Conservation (phyloP, 805 yeast genomes). For the Citeromyces matritensis region DNA sequence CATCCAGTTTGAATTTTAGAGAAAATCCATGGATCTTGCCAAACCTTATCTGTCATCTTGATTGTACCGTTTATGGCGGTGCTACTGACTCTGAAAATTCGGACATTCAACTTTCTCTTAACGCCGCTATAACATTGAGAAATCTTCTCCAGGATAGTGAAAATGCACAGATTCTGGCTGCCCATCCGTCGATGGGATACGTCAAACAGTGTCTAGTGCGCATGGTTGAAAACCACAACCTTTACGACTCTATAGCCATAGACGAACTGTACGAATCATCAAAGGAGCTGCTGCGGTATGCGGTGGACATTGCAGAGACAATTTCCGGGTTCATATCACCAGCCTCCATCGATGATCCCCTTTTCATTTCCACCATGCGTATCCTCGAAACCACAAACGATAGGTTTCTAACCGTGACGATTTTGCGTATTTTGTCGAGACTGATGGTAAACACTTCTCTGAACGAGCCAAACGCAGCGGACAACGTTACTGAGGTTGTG, state of each 20-base stretch:
- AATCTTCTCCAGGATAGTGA: slow-evolving; percentile 74
- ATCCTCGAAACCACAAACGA: slow-evolving; percentile 43
- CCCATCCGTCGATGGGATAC: slow-evolving; percentile 19
- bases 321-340: slow-evolving; percentile 74
- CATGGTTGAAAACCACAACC: slow-evolving; percentile 19
- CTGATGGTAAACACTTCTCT: slow-evolving; percentile 46
- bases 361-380: slow-evolving; percentile 40
- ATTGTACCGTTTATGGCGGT: slow-evolving; percentile 4
- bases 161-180: slow-evolving; percentile 66
- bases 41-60: slow-evolving; percentile 19
- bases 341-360: slow-evolving; percentile 50
- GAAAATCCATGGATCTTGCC: slow-evolving; percentile 24
- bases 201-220: slow-evolving; percentile 20
- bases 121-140: slow-evolving; percentile 55
- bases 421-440: slow-evolving; percentile 67
- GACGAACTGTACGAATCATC: slow-evolving; percentile 14
- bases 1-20: slow-evolving; percentile 23
- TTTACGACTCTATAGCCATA: slow-evolving; percentile 13
- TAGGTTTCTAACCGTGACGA: slow-evolving; percentile 51
- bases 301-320: slow-evolving; percentile 72
- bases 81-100: slow-evolving; percentile 3
- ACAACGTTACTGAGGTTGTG: slow-evolving; percentile 25
- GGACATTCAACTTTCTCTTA: slow-evolving; percentile 11
- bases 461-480: slow-evolving; percentile 35
- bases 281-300: slow-evolving; percentile 50